These are phyloP conservation scores for Triticum monococcum DNA, from an alignment of 176 grass and related monocot genomes.

Conservation along the genomic window DNA sequence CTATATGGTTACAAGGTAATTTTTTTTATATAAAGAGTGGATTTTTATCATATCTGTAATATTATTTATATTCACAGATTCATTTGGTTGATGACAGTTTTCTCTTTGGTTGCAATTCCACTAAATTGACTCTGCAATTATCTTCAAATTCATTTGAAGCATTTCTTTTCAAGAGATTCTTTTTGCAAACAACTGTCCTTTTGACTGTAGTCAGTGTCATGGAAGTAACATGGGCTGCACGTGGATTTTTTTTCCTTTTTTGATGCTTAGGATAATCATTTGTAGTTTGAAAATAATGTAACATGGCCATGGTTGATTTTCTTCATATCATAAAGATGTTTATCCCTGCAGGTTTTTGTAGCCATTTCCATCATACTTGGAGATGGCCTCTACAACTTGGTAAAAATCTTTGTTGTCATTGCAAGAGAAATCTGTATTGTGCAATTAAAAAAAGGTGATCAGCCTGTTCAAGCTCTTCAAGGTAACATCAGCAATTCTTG, in stretches of 20 bases:
- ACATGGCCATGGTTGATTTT: slow-evolving; percentile 2
- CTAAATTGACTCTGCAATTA: neutral
- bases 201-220: neutral
- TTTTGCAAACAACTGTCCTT: neutral
- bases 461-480: slow-evolving; percentile 32
- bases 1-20: slow-evolving; percentile 52
- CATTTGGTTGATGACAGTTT: neutral
- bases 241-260: neutral
- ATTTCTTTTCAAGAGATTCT: neutral
- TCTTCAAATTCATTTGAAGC: neutral
- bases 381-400: slow-evolving; percentile 56
- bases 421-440: slow-evolving; percentile 5
- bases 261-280: neutral
- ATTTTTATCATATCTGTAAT: neutral
- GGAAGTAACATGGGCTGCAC: neutral
- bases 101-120: neutral
- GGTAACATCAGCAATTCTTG: slow-evolving; percentile 12
- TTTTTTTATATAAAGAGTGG: no score
- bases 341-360: slow-evolving; percentile 38
- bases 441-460: neutral
- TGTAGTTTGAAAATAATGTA: neutral
- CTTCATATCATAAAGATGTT: slow-evolving; percentile 1
- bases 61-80: neutral
- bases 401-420: slow-evolving; percentile 34
- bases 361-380: slow-evolving; percentile 55